Evolutionary conservation across 352 stramenopile species (phyloP), one percentile per base, ranked within the genome.

Genomic region (Pythium brachiatum): DNA sequence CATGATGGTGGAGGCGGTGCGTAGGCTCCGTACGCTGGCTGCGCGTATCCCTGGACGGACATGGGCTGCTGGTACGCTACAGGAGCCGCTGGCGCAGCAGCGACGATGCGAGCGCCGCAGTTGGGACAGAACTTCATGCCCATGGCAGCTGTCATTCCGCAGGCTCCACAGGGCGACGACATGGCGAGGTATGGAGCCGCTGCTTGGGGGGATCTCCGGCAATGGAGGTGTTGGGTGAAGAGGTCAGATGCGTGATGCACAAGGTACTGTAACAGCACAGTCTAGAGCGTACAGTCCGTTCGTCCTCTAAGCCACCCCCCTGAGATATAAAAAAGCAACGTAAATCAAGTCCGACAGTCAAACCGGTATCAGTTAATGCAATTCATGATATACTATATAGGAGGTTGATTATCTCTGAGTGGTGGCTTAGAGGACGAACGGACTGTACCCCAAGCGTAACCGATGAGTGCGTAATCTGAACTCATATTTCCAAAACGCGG

Each of bases 61-160:
- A 27, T 38, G 4, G 58, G 50, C 27, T 46, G 60, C 29, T 57
- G 54, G 23, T 47, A 29, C 27, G 53, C 32, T 15, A 57, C 23
- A 6, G 64, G 56, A 1, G 69, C 41, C n/a, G 46, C 53, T 26
- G 39, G 44, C 15, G 43, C 32, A 20, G 36, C 38, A 21, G 51
- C 50, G 18, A 57, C 47, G 31, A 73, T 57, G 58, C 74, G 72
- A 36, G 62, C 65, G 44, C 81, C 74, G 57, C 81, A 90, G 53
- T 84, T 75, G n/a, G 73, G 54, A 55, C 79, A 88, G 57, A 85
- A 78, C 59, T 74, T 75, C 62, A 66, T 73, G 63, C 60, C 75
- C 15, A 51, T 41, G 13, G 62, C 60, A 0, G 64, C 50, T 15
- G 32, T 46, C n/a, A 68, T 60, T 27, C 76, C 70, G 43, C 81